Base-by-base conservation (phyloP, 306 rosid genomes). In the Pyrus pyrifolia region DNA sequence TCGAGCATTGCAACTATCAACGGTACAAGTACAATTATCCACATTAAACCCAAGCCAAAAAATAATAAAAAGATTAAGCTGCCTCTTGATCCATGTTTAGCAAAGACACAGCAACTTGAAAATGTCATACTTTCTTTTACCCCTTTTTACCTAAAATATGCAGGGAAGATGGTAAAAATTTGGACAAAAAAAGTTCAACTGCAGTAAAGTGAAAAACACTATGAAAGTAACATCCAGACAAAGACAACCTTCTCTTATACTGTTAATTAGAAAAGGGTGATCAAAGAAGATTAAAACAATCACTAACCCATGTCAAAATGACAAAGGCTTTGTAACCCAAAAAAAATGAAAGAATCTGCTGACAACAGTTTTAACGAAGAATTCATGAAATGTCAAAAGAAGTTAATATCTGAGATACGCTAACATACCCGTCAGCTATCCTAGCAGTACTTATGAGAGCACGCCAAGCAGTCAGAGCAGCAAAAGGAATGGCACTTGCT, bases 391-490 rank as follows among this genome's bases (percentile, higher is more conserved):
- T 1, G 35, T 66, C 62, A 13, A 33, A 59, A 22, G 58, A 68
- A 22, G 61, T 31, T 23, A 49, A 19, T 58, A 77, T 69, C 12
- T 8, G 57, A 60, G 33, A 46, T 45, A 35, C 18, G 60, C 8
- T 30, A 81, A 46, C 92, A 85, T 92, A 95, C 99, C 97, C 99
- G 73, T 92, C 92, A 64, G 82, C 75, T 76, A 95, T 89, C 85
- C 97, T 88, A 73, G 99, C 97, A 22, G 97, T 95, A 85, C 92
- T 80, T 83, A 82, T 83, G 68, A 95, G 83, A 81, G 93, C 99
- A 77, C 97, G 97, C 99, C 97, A 95, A 67, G 99, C 99, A 55
- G 99, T 95, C 90, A 95, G 76, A 45, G 99, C 91, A 76, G 97
- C 97, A 90, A 95, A 95, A 64, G 99, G 99, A 85, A 95, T 88